These are phyloP conservation scores for Piper longum DNA, from an alignment of 164 flowering plant genomes.

Conservation along the genomic window DNA sequence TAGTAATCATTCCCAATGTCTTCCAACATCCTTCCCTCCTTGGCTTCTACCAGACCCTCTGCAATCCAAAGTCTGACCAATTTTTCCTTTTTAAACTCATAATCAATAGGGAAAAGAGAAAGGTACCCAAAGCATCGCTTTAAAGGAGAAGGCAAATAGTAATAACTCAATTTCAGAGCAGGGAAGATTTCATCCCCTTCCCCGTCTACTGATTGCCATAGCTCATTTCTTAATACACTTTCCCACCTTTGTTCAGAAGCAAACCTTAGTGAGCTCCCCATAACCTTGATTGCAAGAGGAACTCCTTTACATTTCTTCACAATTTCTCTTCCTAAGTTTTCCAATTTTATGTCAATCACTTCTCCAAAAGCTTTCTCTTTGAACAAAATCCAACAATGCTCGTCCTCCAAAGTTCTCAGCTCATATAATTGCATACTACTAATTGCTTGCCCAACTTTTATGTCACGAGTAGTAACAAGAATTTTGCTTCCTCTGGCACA, in stretches of 20 bases:
- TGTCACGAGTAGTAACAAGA: conserved; percentile 2
- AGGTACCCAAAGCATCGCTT: neutral
- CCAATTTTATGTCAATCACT: neutral
- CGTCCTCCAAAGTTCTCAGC: neutral
- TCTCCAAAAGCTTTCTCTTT: no score
- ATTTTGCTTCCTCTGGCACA: conserved; percentile 2
- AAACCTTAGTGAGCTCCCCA: neutral
- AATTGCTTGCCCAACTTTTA: neutral
- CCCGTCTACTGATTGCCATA: conserved; percentile 9
- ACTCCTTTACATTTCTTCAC: conserved; percentile 14
- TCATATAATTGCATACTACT: neutral
- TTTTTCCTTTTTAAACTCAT: conserved; percentile 2
- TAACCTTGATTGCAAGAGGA: conserved; percentile 9
- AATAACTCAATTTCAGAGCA: conserved; percentile 5
- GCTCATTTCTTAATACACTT: conserved; percentile 2
- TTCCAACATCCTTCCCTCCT: neutral
- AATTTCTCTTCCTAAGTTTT: neutral
- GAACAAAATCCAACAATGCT: neutral
- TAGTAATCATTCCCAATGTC: conserved; percentile 5
- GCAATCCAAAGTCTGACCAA: conserved; percentile 13
- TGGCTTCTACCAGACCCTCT: conserved; percentile 8
- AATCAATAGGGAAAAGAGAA: conserved; percentile 9
- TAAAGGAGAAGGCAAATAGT: conserved; percentile 1
- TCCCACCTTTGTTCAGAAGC: conserved; percentile 6
- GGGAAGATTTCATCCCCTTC: neutral